Conservation (phyloP, 345 rosid genomes). For the Atalantia buxifolia region DNA sequence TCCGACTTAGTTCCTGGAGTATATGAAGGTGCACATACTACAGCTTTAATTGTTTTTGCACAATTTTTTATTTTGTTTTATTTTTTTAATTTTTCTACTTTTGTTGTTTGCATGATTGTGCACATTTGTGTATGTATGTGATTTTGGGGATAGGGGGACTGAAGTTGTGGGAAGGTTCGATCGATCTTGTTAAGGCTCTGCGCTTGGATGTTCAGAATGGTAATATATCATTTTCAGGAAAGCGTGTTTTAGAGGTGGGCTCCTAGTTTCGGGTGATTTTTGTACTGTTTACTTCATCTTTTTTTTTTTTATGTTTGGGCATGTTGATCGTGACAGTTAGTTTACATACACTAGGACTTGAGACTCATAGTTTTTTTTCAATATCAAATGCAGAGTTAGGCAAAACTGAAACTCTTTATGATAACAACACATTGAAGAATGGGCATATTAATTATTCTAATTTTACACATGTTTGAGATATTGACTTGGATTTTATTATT, state of each 20-base stretch:
- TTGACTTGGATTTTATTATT: background rate
- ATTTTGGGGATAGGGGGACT: conserved; percentile 61
- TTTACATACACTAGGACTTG: no score
- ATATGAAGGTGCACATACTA: conserved; percentile 64
- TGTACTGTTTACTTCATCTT: no score
- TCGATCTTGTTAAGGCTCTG: conserved; percentile 85
- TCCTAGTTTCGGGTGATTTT: conserved; percentile 26
- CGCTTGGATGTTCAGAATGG: conserved; percentile 50
- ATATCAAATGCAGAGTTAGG: no score
- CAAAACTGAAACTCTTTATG: background rate
- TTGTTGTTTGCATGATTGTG: background rate
- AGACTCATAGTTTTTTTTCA: no score
- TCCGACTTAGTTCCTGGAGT: conserved; percentile 93
- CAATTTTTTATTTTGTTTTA: no score
- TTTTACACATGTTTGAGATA: background rate
- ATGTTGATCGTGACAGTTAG: no score
- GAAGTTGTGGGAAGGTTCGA: conserved; percentile 96
- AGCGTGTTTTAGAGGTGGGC: conserved; percentile 80
- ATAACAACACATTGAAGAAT: background rate
- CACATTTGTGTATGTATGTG: background rate
- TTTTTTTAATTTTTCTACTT: background rate
- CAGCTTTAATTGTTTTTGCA: background rate
- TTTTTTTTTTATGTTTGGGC: no score
- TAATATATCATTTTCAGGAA: conserved; percentile 50
- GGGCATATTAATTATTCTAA: background rate